Conservation (phyloP, 2,329 filamentous ascomycete species). For the Anthostomella pinea region DNA sequence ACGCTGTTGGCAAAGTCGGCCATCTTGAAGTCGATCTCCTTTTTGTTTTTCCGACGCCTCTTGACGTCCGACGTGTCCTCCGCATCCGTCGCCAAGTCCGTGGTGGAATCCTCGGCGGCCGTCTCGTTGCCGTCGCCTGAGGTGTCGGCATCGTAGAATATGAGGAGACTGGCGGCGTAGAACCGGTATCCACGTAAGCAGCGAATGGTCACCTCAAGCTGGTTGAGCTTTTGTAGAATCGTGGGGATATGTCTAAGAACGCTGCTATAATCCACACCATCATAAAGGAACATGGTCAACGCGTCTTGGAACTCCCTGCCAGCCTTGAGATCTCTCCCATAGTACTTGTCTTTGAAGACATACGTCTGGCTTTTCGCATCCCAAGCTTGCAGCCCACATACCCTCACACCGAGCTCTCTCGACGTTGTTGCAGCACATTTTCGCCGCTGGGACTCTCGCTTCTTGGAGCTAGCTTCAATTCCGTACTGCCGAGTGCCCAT, state of each 20-base stretch:
- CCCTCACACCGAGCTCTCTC: constrained; percentile 81
- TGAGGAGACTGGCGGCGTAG: constrained; percentile 89
- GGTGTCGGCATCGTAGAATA: constrained; percentile 90
- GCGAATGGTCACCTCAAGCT: constrained; percentile 79
- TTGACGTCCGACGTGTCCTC: constrained; percentile 45
- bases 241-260: constrained; percentile 84
- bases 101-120: constrained; percentile 54
- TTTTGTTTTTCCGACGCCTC: constrained; percentile 47
- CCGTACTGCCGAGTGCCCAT: constrained; percentile 99
- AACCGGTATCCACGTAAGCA: constrained; percentile 83
- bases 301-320: constrained; percentile 87
- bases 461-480: constrained; percentile 86
- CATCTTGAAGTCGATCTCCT: constrained; percentile 87
- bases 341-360: constrained; percentile 98
- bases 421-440: constrained; percentile 95
- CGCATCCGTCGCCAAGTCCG: constrained; percentile 56
- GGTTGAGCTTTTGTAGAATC: constrained; percentile 78
- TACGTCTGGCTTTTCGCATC: constrained; percentile 80
- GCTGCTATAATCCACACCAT: constrained; percentile 77
- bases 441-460: constrained; percentile 85
- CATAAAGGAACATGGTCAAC: constrained; percentile 84
- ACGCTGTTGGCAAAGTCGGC: constrained; percentile 98
- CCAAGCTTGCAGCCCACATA: constrained; percentile 97
- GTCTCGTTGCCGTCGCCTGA: constrained; percentile 52
- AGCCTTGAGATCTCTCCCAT: constrained; percentile 81